These are phyloP conservation scores for Malus domestica DNA, from an alignment of 306 rosid species.

Conservation along the genomic window DNA sequence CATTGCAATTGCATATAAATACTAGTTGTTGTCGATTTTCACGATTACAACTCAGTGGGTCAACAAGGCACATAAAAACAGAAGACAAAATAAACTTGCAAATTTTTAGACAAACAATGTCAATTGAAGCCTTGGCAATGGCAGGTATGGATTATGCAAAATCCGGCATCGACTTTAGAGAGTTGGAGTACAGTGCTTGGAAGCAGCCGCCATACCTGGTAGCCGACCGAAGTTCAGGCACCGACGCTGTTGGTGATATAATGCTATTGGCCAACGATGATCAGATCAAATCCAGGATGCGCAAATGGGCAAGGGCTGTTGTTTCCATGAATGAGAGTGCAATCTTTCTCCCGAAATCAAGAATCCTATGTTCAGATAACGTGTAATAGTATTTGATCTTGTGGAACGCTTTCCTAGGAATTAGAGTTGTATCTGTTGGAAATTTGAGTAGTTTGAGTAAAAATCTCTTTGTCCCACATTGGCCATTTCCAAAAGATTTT, in stretches of 20 bases:
- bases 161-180: conserved; percentile 8
- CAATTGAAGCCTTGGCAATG: conserved; percentile 47
- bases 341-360: neutral
- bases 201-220: conserved; percentile 6
- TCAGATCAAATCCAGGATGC: conserved; percentile 34
- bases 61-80: neutral
- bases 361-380: neutral
- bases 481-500: too few relatives aligned
- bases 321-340: conserved; percentile 24
- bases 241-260: neutral
- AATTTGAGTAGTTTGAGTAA: too few relatives aligned
- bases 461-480: too few relatives aligned
- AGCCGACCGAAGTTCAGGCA: neutral
- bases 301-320: conserved; percentile 45
- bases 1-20: neutral
- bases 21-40: neutral
- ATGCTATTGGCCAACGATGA: neutral
- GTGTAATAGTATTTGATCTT: too few relatives aligned
- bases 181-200: conserved; percentile 8
- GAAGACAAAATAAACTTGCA: neutral
- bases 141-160: conserved; percentile 32
- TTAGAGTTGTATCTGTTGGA: too few relatives aligned
- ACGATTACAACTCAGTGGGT: neutral
- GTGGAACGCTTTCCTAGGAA: too few relatives aligned
- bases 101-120: conserved; percentile 8